Conservation (phyloP, 2,329 filamentous ascomycete species). For the Uncinocarpus reesii region DNA sequence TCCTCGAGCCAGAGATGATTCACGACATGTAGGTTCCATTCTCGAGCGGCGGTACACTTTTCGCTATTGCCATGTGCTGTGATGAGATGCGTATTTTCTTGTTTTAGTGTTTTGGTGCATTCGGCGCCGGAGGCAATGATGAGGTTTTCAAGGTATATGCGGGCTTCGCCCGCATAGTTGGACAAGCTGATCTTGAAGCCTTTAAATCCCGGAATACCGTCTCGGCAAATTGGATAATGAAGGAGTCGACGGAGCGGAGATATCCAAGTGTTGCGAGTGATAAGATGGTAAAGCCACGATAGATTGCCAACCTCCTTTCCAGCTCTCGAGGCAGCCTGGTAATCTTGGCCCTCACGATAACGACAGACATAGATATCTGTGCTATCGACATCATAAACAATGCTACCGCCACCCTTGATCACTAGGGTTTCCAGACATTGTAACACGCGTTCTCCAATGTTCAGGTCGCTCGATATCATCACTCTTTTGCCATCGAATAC, state of each 20-base stretch:
- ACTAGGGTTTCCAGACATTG: slow-evolving; percentile 63
- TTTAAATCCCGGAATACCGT: slow-evolving; percentile 70
- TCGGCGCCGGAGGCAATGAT: slow-evolving; percentile 73
- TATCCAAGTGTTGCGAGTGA: slow-evolving; percentile 80
- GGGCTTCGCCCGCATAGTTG: slow-evolving; percentile 90
- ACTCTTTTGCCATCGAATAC: slow-evolving; percentile 72
- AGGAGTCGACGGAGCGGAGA: slow-evolving; percentile 71
- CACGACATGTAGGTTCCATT: slow-evolving; percentile 82
- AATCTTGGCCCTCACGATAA: slow-evolving; percentile 71
- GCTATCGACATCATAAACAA: slow-evolving; percentile 55
- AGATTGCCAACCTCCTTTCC: slow-evolving; percentile 84
- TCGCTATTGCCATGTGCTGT: slow-evolving; percentile 83
- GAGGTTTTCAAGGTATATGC: slow-evolving; percentile 86
- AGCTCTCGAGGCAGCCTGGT: slow-evolving; percentile 61
- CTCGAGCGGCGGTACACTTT: slow-evolving; percentile 81
- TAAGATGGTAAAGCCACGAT: slow-evolving; percentile 86
- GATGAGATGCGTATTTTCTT: slow-evolving; percentile 90
- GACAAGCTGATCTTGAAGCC: slow-evolving; percentile 74
- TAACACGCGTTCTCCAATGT: slow-evolving; percentile 55
- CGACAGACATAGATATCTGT: slow-evolving; percentile 81
- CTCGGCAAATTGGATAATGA: slow-evolving; percentile 74
- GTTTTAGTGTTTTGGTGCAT: slow-evolving; percentile 90
- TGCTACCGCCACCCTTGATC: slow-evolving; percentile 55
- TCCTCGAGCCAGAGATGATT: slow-evolving; percentile 98
- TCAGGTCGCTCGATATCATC: slow-evolving; percentile 65